Evolutionary conservation across 208 protist species (phyloP).

Genomic region (Dictyostelium gargantuum): DNA sequence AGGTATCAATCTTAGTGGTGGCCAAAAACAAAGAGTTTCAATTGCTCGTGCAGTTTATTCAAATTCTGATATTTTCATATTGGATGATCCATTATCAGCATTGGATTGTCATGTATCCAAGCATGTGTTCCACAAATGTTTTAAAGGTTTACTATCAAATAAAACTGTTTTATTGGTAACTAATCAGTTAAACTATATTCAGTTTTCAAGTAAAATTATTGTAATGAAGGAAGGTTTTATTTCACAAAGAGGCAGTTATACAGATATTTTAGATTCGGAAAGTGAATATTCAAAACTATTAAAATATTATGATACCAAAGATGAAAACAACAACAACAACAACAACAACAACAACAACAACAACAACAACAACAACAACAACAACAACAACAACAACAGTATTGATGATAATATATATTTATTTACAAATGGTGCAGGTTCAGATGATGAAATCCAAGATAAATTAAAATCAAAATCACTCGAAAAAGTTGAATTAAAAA

Average conservation of each 20-base stretch:
- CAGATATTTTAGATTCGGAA: not conserved
- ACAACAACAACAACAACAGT: too few relatives aligned
- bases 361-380: too few relatives aligned
- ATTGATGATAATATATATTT: too few relatives aligned
- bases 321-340: too few relatives aligned
- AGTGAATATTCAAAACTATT: not conserved
- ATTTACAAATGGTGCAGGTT: too few relatives aligned
- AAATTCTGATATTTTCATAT: slow-evolving; percentile 81
- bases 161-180: slow-evolving; percentile 93
- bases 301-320: not conserved
- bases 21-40: slow-evolving; percentile 64
- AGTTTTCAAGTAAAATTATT: slow-evolving; percentile 86
- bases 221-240: slow-evolving; percentile 88
- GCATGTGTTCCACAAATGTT: slow-evolving; percentile 82
- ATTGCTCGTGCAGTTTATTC: slow-evolving; percentile 85
- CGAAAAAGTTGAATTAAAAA: not conserved
- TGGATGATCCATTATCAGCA: slow-evolving; percentile 85
- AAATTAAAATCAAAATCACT: not conserved
- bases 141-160: slow-evolving; percentile 75
- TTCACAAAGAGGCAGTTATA: slow-evolving; percentile 70
- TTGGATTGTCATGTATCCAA: slow-evolving; percentile 84
- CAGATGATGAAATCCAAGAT: not conserved
- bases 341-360: too few relatives aligned
- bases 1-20: slow-evolving; percentile 82
- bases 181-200: slow-evolving; percentile 92